Evolutionary conservation across 257 asterid species (phyloP).

Genomic region (Schizonepeta tenuifolia): DNA sequence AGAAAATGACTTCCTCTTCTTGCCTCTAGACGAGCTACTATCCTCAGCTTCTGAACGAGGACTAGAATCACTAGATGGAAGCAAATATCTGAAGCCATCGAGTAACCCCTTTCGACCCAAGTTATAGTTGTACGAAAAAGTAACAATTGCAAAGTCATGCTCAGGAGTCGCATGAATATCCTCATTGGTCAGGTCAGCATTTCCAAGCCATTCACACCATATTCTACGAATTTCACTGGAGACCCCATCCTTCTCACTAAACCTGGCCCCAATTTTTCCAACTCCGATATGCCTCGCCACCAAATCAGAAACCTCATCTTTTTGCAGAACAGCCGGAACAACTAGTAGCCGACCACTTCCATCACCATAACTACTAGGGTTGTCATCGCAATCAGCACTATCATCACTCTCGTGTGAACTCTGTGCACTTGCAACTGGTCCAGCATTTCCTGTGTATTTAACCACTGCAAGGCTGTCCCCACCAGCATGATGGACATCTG

Average conservation of each 20-base stretch:
- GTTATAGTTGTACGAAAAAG: slow-evolving; percentile 69
- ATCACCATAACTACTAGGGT: slow-evolving; percentile 32
- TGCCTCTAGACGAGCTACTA: slow-evolving; percentile 40
- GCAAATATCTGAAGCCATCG: slow-evolving; percentile 59
- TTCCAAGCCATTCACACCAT: slow-evolving; percentile 95
- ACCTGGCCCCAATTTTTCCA: slow-evolving; percentile 70
- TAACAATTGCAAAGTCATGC: slow-evolving; percentile 80
- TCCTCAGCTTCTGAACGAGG: slow-evolving; percentile 64
- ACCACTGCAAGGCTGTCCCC: slow-evolving; percentile 62
- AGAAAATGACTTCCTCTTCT: slow-evolving; percentile 80
- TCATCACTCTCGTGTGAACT: slow-evolving; percentile 33
- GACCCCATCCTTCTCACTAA: slow-evolving; percentile 53
- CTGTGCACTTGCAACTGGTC: slow-evolving; percentile 27
- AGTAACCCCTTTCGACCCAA: slow-evolving; percentile 72
- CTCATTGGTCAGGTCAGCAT: slow-evolving; percentile 33
- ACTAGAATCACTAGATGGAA: slow-evolving; percentile 46
- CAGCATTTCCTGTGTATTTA: slow-evolving; percentile 41
- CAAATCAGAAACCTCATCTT: slow-evolving; percentile 63
- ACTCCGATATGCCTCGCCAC: slow-evolving; percentile 62
- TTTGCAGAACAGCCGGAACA: slow-evolving; percentile 72
- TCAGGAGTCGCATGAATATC: slow-evolving; percentile 49
- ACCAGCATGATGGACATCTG: slow-evolving; percentile 36
- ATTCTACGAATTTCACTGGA: slow-evolving; percentile 57
- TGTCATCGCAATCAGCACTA: slow-evolving; percentile 28
- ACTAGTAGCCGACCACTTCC: slow-evolving; percentile 41